phyloP scores from a whole-genome alignment of 345 rosid genomes.

The Pseudoturritis turrita region DNA sequence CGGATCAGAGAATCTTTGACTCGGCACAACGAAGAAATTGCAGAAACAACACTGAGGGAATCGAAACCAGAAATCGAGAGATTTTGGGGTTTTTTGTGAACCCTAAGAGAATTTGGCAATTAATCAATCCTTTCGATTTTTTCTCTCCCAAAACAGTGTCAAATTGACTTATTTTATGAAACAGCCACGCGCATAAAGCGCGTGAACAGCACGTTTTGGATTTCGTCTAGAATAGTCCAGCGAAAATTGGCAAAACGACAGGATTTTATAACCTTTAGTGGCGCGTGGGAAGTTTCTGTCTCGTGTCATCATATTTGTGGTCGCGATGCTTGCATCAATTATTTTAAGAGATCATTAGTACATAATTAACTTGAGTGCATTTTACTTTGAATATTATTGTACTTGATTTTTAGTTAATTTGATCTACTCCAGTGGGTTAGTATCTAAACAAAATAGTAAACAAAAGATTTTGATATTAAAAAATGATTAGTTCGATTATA shows the following conservation, averaged over 20 bases:
- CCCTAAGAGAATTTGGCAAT: neutral
- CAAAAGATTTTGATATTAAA: too few relatives aligned
- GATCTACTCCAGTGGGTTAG: too few relatives aligned
- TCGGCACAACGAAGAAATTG: neutral
- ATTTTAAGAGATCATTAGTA: neutral
- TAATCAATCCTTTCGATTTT: neutral
- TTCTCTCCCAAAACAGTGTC: neutral
- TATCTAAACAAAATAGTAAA: too few relatives aligned
- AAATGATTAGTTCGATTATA: too few relatives aligned
- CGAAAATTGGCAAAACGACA: neutral
- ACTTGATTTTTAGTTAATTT: neutral
- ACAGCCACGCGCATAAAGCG: neutral
- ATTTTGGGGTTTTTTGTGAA: neutral
- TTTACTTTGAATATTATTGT: too few relatives aligned
- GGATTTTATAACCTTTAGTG: neutral
- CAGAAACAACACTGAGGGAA: neutral
- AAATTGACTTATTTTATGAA: neutral
- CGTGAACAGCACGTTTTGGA: neutral
- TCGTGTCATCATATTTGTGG: conserved; percentile 8
- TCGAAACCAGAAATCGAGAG: neutral
- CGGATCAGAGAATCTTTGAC: conserved; percentile 29
- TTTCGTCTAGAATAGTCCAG: neutral
- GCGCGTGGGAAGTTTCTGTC: conserved; percentile 14
- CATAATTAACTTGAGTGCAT: neutral
- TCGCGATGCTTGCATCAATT: neutral